Base-by-base conservation (phyloP, 202 grass and related monocot species). In the Saccharum hybrid region DNA sequence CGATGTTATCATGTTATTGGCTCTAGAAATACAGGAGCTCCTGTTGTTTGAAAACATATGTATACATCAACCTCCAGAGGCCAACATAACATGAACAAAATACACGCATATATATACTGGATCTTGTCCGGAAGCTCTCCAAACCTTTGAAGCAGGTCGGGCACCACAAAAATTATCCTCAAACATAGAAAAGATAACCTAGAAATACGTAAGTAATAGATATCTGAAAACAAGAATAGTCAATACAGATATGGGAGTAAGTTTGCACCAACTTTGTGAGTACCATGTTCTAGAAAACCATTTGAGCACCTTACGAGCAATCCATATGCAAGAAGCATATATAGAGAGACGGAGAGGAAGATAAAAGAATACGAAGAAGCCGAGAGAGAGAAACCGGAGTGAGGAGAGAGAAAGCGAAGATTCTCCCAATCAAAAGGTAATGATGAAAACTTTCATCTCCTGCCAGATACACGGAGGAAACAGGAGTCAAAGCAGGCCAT, bases 361-460 rank as follows among this genome's bases (percentile, higher is more conserved):
- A 68, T 67, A 70, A 66, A 49, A 9, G 39, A 54, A 81, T 19
- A 56, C 10, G 9, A 63, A 39, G 45, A 80, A 61, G 11, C 15
- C 40, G 2, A 59, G n/a, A 54, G 57, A 61, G 19, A 79, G 31
- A 80, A 10, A 64, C 5, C 8, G 14, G 69, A 36, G 54, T 43
- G 77, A 80, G 68, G 86, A 75, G 60, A 90, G 85, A 79, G 77
- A 75, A 38, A 75, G 5, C 15, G 3, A 81, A 81, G 64, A 87
- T 82, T 66, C 82, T 82, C 38, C 84, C 85, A 85, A 94, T 94
- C 86, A 91, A 84, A 59, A 89, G 81, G 82, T 89, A 85, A 94
- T 92, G 84, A 92, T 88, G 83, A 83, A 88, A 88, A 73, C 86
- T 93, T 97, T 92, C 74, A 54, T 69, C 71, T 48, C 64, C 72